Percentiles rank a stretch among this genome's conserved stretches.
These are phyloP conservation scores for Phytophthora hybrid DNA, from an alignment of 352 stramenopile species.

Conservation along the genomic window DNA sequence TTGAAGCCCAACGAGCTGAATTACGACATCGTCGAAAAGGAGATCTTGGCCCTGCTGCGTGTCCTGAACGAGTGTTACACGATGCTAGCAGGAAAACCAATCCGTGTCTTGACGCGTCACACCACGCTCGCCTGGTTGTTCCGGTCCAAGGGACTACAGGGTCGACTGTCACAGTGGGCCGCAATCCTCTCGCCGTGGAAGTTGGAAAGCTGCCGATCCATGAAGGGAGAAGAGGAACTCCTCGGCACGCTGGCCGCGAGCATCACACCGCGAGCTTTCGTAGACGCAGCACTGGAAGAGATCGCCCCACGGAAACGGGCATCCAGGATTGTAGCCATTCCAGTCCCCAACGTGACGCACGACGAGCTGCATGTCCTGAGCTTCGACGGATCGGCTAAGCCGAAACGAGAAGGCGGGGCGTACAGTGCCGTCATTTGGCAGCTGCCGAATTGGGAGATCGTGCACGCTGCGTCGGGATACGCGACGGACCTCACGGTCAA, in stretches of 20 bases:
- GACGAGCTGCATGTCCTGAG: conserved; percentile 9
- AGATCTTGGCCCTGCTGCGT: no score
- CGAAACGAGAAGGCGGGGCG: conserved; percentile 1
- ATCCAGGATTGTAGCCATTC: neutral
- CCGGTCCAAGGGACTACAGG: neutral
- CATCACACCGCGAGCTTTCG: conserved; percentile 4
- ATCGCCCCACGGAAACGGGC: neutral
- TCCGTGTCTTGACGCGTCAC: conserved; percentile 8
- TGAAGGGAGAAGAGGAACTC: conserved; percentile 7
- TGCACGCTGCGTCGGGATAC: no score
- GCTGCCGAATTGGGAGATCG: conserved; percentile 5
- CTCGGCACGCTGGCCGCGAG: conserved; percentile 1
- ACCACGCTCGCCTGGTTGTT: conserved; percentile 1
- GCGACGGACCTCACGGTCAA: no score
- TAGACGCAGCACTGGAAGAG: neutral
- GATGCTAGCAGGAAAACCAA: conserved; percentile 4
- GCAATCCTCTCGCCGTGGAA: no score
- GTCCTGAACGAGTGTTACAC: neutral
- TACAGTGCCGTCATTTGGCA: conserved; percentile 20
- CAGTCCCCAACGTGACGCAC: neutral
- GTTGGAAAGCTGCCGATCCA: conserved; percentile 7
- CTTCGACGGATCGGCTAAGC: conserved; percentile 18
- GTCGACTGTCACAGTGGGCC: no score
- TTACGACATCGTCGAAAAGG: no score
- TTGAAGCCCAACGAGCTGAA: no score